These are phyloP conservation scores for Smittium culicis DNA, from an alignment of 371 early-diverging fungal genomes.

Conservation along the genomic window DNA sequence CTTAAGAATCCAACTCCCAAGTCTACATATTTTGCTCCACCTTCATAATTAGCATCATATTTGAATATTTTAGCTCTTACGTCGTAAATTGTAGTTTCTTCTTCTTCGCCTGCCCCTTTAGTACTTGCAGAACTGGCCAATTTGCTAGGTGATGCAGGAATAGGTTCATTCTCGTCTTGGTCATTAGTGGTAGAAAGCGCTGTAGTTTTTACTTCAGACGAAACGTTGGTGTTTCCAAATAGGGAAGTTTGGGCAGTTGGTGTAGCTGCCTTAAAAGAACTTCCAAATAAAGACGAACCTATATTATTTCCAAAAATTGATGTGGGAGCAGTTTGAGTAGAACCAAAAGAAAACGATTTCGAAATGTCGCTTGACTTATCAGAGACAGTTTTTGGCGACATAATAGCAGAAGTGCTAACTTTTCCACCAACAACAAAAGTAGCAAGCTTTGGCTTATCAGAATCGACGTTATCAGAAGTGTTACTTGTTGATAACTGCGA, in stretches of 20 bases:
- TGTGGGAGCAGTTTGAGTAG: background rate
- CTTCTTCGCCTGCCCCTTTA: conserved; percentile 24
- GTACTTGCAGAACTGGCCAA: background rate
- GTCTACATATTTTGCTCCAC: conserved; percentile 19
- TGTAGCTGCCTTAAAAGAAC: no score
- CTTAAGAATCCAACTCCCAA: conserved; percentile 27
- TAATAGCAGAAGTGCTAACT: background rate
- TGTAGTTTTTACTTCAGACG: background rate
- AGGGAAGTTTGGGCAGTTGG: background rate
- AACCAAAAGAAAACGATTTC: background rate
- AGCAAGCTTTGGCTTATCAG: background rate
- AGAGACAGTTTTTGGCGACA: background rate
- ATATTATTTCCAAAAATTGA: background rate
- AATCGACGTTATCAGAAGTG: background rate
- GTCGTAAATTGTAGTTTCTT: conserved; percentile 24
- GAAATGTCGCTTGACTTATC: background rate
- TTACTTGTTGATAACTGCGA: background rate
- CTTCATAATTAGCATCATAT: conserved; percentile 18
- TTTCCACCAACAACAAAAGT: background rate
- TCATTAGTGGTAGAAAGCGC: background rate
- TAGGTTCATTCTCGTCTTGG: background rate
- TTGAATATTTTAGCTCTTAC: conserved; percentile 25
- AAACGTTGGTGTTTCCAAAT: background rate
- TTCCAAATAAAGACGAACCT: background rate
- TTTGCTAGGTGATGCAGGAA: conserved; percentile 2